Conservation (phyloP, 208 protist species). For the Crithidia bombi region DNA sequence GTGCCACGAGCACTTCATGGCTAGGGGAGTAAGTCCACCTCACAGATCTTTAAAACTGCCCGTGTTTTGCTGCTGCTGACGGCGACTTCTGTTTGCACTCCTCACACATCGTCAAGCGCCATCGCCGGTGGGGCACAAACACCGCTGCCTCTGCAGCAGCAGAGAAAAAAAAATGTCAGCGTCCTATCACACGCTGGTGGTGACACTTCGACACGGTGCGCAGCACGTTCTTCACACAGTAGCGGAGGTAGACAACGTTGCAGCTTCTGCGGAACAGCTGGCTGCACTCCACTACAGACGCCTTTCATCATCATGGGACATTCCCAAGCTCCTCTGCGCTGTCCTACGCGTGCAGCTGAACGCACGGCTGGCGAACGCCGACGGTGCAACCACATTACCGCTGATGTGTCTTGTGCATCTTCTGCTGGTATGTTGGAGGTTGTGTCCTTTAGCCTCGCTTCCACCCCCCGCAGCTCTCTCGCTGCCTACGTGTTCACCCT, state of each 20-base stretch:
- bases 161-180: background rate
- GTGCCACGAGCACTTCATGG: too few species aligned
- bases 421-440: constrained; percentile 10
- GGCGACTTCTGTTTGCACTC: too few species aligned
- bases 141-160: background rate
- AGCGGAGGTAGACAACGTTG: constrained; percentile 18
- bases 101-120: too few species aligned
- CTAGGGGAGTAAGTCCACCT: background rate
- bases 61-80: too few species aligned
- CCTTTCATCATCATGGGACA: constrained; percentile 34
- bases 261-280: constrained; percentile 18
- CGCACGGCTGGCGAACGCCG: constrained; percentile 1
- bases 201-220: constrained; percentile 18
- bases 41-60: too few species aligned
- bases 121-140: background rate
- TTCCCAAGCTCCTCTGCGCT: constrained; percentile 35
- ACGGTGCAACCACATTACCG: background rate
- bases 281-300: background rate
- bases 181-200: constrained; percentile 5
- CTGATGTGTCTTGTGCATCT: constrained; percentile 5
- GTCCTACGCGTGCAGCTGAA: constrained; percentile 28
- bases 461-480: background rate
- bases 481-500: background rate
- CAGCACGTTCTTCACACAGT: constrained; percentile 24
- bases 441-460: constrained; percentile 25